A percentile compares a stretch with the other conserved stretches of the same genome.
Evolutionary conservation across 495 filamentous ascomycete species (phyloP).

Genomic region (Penicillium robsamsonii): DNA sequence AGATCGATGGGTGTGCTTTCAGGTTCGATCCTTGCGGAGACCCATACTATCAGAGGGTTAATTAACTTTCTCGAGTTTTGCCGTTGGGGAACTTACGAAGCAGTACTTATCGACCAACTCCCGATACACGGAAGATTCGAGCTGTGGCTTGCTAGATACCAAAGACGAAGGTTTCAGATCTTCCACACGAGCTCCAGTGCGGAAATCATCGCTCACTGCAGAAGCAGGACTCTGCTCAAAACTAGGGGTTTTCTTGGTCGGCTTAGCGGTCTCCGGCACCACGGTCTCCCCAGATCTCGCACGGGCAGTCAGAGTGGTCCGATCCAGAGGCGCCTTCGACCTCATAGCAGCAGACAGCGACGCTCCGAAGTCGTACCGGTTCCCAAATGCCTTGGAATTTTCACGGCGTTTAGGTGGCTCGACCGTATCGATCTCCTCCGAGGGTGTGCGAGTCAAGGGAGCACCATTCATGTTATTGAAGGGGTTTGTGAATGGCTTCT

Average conservation of each 20-base stretch:
- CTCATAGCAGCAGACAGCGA: conserved; percentile 84
- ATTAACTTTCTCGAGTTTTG: conserved; percentile 9
- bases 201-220: conserved; percentile 22
- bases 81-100: conserved; percentile 73
- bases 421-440: conserved; percentile 38
- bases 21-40: conserved; percentile 28
- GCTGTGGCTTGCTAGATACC: conserved; percentile 59
- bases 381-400: conserved; percentile 73
- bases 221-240: conserved; percentile 16
- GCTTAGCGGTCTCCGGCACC: conserved; percentile 11
- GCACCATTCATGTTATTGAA: conserved; percentile 55
- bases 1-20: conserved; percentile 16
- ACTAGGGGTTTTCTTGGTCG: conserved; percentile 13
- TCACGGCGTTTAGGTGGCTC: conserved; percentile 52
- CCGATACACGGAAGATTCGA: conserved; percentile 83
- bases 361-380: conserved; percentile 89
- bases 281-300: conserved; percentile 31
- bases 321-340: conserved; percentile 52
- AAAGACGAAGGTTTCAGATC: conserved; percentile 48
- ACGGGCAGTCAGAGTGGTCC: conserved; percentile 41
- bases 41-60: conserved; percentile 45
- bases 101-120: conserved; percentile 97
- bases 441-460: conserved; percentile 28
- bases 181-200: conserved; percentile 17
- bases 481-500: conserved; percentile 55